Evolutionary conservation across 148 eudicot genomes (phyloP).

Genomic region (Chenopodium album): DNA sequence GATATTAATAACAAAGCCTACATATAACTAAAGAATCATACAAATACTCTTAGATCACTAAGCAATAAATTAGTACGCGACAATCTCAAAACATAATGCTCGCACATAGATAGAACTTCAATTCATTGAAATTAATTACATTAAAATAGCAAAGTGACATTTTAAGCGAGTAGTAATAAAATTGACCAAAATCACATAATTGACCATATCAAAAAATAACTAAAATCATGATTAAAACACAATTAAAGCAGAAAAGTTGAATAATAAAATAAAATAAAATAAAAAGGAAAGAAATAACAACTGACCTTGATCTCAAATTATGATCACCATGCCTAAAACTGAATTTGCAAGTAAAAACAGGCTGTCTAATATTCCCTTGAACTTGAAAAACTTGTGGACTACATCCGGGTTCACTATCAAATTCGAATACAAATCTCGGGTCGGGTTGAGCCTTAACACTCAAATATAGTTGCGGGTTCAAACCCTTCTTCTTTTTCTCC

Average conservation of each 20-base stretch:
- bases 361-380: conserved; percentile 72
- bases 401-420: conserved; percentile 88
- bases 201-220: neutral
- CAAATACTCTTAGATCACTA: too few species aligned
- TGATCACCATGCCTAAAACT: conserved; percentile 62
- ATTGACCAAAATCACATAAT: neutral
- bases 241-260: neutral
- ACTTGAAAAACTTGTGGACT: conserved; percentile 95
- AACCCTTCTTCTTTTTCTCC: conserved; percentile 17
- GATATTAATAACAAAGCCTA: neutral
- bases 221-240: too few species aligned
- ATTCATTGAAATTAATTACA: too few species aligned
- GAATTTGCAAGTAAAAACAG: conserved; percentile 88
- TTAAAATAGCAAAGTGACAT: too few species aligned
- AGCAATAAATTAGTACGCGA: too few species aligned
- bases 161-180: too few species aligned
- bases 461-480: conserved; percentile 45
- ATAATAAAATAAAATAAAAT: neutral
- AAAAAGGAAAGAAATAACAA: neutral
- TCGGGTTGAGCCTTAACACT: conserved; percentile 71
- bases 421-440: conserved; percentile 85
- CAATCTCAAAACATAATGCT: too few species aligned
- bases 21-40: neutral
- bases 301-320: conserved; percentile 55
- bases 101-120: too few species aligned